Conservation (phyloP, 495 filamentous ascomycete species). For the Rhizodiscina lignyota region DNA sequence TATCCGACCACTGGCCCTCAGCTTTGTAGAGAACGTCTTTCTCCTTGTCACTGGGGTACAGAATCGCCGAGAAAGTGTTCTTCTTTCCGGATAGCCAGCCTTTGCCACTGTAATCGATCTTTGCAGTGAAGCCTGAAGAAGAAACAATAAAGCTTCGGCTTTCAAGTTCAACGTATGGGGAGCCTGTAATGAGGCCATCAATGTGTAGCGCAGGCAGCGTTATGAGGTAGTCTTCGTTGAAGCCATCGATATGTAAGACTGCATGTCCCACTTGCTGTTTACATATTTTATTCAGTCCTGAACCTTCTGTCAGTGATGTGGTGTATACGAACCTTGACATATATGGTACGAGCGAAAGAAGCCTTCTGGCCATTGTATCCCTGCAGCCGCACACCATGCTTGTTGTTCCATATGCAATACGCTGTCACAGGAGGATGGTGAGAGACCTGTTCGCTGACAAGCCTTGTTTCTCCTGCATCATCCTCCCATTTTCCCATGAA, state of each 20-base stretch:
- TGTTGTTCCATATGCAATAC: constrained; percentile 74
- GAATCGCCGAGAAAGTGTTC: constrained; percentile 67
- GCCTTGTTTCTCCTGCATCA: constrained; percentile 40
- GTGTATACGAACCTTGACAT: constrained; percentile 41
- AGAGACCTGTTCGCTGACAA: constrained; percentile 69
- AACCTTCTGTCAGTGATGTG: not conserved
- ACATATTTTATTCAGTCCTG: not conserved
- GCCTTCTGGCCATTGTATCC: constrained; percentile 98
- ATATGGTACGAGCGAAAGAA: constrained; percentile 79
- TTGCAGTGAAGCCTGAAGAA: constrained; percentile 74
- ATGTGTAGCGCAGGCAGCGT: constrained; percentile 87
- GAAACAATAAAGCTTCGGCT: constrained; percentile 66
- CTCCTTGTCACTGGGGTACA: constrained; percentile 64
- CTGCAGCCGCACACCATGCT: constrained; percentile 70
- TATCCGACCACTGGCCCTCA: constrained; percentile 83
- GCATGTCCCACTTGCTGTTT: constrained; percentile 74
- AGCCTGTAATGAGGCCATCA: constrained; percentile 81
- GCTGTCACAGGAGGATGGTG: constrained; percentile 97
- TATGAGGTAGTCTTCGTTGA: constrained; percentile 68
- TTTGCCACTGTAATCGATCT: constrained; percentile 82
- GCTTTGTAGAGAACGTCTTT: constrained; percentile 71
- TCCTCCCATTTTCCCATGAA: constrained; percentile 83
- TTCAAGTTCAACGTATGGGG: constrained; percentile 82
- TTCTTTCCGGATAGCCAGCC: constrained; percentile 93
- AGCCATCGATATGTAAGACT: constrained; percentile 55